Conservation (phyloP, 2,329 filamentous ascomycete species). For the Verticillium alfalfae region DNA sequence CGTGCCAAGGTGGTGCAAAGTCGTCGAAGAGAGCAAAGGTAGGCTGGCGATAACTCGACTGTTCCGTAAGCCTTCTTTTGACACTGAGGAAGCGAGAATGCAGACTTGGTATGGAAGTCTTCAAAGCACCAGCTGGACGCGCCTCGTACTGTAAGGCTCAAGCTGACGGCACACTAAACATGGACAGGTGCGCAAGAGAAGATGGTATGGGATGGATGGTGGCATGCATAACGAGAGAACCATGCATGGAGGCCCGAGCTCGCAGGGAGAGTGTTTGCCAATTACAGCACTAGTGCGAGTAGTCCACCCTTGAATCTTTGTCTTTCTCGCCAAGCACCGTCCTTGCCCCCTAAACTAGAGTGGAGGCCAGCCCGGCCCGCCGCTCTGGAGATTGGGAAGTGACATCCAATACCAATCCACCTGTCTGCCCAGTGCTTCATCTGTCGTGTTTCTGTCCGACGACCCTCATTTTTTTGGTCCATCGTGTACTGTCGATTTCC, state of each 20-base stretch:
- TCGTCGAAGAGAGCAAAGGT: not conserved
- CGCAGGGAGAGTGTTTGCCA: not conserved
- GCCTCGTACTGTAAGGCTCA: not conserved
- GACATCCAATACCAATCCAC: not conserved
- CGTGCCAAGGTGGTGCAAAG: not conserved
- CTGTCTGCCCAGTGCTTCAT: not conserved
- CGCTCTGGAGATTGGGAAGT: not conserved
- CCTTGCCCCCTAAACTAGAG: not conserved
- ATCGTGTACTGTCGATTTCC: not conserved
- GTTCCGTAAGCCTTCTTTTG: too few relatives aligned
- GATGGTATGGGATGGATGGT: not conserved
- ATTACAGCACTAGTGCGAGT: not conserved
- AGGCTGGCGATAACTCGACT: not conserved
- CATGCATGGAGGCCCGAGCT: not conserved
- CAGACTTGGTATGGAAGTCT: too few relatives aligned
- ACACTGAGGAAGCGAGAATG: too few relatives aligned
- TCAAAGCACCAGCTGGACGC: too few relatives aligned
- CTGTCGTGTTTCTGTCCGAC: not conserved
- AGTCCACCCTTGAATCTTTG: not conserved
- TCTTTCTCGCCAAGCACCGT: not conserved
- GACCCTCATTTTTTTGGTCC: not conserved
- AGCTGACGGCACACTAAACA: not conserved
- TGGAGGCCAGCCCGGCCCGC: not conserved
- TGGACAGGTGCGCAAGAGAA: not conserved
- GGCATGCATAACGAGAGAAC: not conserved